Conservation (phyloP, 495 filamentous ascomycete genomes). For the Neurospora discreta region DNA sequence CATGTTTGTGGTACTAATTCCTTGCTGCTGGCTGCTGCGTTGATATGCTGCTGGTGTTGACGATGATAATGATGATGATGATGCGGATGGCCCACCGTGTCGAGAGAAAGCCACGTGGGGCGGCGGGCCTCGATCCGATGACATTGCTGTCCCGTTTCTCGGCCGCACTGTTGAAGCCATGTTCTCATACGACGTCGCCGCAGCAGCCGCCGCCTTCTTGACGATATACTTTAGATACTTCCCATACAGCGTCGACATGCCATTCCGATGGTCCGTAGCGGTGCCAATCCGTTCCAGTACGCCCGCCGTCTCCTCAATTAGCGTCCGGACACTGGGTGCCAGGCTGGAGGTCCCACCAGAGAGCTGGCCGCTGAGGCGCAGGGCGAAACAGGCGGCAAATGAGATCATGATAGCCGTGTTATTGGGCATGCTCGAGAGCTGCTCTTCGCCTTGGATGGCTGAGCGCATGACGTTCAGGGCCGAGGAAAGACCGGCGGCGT, state of each 20-base stretch:
- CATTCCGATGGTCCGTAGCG: slow-evolving; percentile 51
- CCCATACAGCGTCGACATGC: slow-evolving; percentile 50
- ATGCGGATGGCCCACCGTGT: slow-evolving; percentile 1
- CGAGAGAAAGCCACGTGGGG: neutral
- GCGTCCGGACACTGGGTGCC: slow-evolving; percentile 53
- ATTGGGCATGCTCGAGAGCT: slow-evolving; percentile 65
- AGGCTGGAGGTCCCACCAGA: slow-evolving; percentile 43
- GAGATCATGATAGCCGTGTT: slow-evolving; percentile 72
- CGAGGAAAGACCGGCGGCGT: slow-evolving; percentile 54
- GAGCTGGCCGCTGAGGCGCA: slow-evolving; percentile 50
- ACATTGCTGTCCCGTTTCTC: neutral
- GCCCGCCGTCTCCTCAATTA: slow-evolving; percentile 59
- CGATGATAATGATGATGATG: slow-evolving; percentile 2
- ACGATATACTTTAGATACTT: slow-evolving; percentile 50
- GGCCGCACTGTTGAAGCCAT: neutral
- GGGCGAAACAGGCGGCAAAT: slow-evolving; percentile 59
- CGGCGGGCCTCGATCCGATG: neutral
- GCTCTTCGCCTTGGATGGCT: slow-evolving; percentile 57
- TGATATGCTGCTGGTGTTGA: slow-evolving; percentile 1
- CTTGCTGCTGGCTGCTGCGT: slow-evolving; percentile 6
- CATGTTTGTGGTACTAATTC: slow-evolving; percentile 1
- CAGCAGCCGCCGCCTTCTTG: slow-evolving; percentile 18
- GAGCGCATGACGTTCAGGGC: slow-evolving; percentile 63
- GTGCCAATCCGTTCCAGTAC: slow-evolving; percentile 59
- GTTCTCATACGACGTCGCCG: neutral